Conservation (phyloP, 495 filamentous ascomycete species). For the Xylaria nigripes region DNA sequence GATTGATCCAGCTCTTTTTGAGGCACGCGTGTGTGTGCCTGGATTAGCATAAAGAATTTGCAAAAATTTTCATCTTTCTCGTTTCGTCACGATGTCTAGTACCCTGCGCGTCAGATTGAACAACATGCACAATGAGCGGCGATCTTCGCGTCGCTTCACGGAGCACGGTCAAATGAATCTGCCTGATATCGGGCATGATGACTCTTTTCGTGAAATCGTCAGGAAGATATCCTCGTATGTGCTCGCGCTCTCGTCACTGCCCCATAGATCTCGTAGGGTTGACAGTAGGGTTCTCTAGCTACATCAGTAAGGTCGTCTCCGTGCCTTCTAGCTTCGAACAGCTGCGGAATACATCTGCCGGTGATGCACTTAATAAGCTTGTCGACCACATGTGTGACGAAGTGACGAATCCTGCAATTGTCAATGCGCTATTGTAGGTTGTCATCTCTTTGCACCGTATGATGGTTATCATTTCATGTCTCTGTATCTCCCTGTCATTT, state of each 20-base stretch:
- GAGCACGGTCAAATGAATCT: slow-evolving; percentile 30
- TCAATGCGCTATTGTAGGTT: slow-evolving; percentile 70
- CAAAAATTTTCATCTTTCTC: neutral
- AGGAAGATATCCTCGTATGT: slow-evolving; percentile 59
- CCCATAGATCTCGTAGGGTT: slow-evolving; percentile 17
- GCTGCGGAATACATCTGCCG: slow-evolving; percentile 57
- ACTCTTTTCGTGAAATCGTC: slow-evolving; percentile 57
- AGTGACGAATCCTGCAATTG: slow-evolving; percentile 63
- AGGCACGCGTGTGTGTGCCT: neutral
- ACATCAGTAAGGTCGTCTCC: slow-evolving; percentile 55
- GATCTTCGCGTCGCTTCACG: slow-evolving; percentile 3
- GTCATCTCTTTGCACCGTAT: neutral
- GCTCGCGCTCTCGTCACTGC: neutral
- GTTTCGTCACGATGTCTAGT: slow-evolving; percentile 25
- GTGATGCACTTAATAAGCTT: slow-evolving; percentile 55
- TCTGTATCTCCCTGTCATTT: neutral
- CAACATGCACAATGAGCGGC: slow-evolving; percentile 8
- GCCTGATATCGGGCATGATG: slow-evolving; percentile 55
- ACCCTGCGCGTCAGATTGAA: slow-evolving; percentile 37
- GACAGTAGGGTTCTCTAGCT: slow-evolving; percentile 30
- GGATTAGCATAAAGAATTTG: neutral
- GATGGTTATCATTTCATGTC: neutral
- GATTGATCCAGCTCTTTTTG: neutral
- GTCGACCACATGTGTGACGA: slow-evolving; percentile 56
- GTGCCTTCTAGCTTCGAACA: slow-evolving; percentile 72